These are phyloP conservation scores for Skeletonema marinoi DNA, from an alignment of 108 stramenopile species.

Conservation along the genomic window DNA sequence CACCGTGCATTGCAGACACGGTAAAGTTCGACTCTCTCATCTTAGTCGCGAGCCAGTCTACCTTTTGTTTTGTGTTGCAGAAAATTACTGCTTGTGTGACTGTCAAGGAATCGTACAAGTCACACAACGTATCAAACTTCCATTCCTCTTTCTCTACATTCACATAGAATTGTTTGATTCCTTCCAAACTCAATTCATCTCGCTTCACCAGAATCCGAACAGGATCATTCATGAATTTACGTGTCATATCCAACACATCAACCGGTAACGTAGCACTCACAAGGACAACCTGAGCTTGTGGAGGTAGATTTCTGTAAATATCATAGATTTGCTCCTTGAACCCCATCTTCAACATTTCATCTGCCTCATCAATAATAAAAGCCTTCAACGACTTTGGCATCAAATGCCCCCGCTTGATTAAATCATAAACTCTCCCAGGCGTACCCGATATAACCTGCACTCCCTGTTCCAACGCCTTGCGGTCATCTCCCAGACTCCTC, in stretches of 20 bases:
- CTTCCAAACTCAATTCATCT: conserved; percentile 98
- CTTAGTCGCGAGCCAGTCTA: conserved; percentile 95
- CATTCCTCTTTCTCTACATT: conserved; percentile 99
- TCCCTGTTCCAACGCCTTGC: conserved; percentile 88
- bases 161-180: conserved; percentile 98
- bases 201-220: conserved; percentile 95
- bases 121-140: conserved; percentile 99
- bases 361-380: conserved; percentile 98
- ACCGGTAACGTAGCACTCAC: conserved; percentile 95
- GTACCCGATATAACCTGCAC: conserved; percentile 97
- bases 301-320: conserved; percentile 96
- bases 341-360: conserved; percentile 96
- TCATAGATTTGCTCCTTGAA: conserved; percentile 99
- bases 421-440: conserved; percentile 97
- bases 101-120: conserved; percentile 98
- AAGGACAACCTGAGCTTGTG: conserved; percentile 92
- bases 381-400: conserved; percentile 80
- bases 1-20: conserved; percentile 97
- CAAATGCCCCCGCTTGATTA: conserved; percentile 93
- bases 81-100: conserved; percentile 99
- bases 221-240: conserved; percentile 98
- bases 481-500: conserved; percentile 92
- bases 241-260: conserved; percentile 96
- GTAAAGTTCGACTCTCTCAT: conserved; percentile 97
- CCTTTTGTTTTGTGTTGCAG: conserved; percentile 98